Percentiles rank a stretch among this genome's conserved stretches.
Evolutionary conservation across 208 protist species (phyloP).

Genomic region (Leptomonas seymouri): DNA sequence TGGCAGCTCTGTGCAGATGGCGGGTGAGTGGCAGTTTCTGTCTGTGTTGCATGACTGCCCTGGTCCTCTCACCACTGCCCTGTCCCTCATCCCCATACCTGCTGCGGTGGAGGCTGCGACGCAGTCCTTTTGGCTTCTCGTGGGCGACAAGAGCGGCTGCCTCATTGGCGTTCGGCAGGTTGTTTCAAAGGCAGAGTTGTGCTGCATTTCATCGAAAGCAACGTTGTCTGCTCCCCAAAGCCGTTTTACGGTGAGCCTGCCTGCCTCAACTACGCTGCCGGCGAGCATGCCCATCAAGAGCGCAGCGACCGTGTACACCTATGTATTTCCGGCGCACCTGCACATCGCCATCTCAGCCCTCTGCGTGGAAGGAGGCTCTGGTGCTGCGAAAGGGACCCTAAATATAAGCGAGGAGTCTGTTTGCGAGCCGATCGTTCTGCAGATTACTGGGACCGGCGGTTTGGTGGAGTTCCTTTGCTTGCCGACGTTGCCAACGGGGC

Average conservation of each 20-base stretch:
- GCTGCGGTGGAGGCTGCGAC: not conserved
- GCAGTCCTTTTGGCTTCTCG: constrained; percentile 22
- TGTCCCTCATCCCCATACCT: not conserved
- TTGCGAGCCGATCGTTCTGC: constrained; percentile 6
- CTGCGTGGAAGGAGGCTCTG: constrained; percentile 7
- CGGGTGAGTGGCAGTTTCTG: constrained; percentile 10
- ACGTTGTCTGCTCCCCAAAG: not conserved
- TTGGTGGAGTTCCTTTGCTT: constrained; percentile 19
- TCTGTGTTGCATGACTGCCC: constrained; percentile 19
- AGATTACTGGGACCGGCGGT: constrained; percentile 22
- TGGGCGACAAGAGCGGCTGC: constrained; percentile 24
- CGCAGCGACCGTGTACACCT: constrained; percentile 6
- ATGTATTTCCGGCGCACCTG: constrained; percentile 31
- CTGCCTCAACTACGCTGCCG: not conserved
- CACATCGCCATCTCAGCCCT: constrained; percentile 23
- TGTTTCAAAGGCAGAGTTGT: not conserved
- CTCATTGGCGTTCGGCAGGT: constrained; percentile 2
- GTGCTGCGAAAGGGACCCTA: not conserved
- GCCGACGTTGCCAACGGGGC: not conserved
- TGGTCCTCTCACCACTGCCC: constrained; percentile 17
- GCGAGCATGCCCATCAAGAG: not conserved
- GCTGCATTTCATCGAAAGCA: not conserved
- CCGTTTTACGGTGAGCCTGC: not conserved
- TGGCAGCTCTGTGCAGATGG: not conserved
- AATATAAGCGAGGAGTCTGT: not conserved